Evolutionary conservation across 371 early-diverging fungal genomes (phyloP).

Genomic region (Mucor racemosus): DNA sequence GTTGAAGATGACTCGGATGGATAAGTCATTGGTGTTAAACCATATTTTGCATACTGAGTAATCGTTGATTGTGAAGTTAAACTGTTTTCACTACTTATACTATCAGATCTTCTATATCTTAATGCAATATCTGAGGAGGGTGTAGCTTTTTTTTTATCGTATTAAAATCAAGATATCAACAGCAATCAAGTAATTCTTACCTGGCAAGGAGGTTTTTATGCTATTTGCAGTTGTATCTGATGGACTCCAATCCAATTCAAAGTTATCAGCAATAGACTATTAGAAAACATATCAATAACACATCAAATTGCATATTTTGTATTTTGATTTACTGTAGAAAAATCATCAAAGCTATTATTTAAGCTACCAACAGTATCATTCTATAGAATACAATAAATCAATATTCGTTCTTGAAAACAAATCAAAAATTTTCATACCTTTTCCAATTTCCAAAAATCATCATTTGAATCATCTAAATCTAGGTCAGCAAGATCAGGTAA

Average conservation of each 20-base stretch:
- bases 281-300: not conserved
- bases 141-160: not conserved
- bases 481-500: slow-evolving; percentile 32
- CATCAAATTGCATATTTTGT: not conserved
- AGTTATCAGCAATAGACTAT: slow-evolving; percentile 10
- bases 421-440: slow-evolving; percentile 7
- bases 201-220: slow-evolving; percentile 10
- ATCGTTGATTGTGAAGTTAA: slow-evolving; percentile 50
- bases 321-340: slow-evolving; percentile 7
- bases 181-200: not conserved
- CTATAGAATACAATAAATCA: not conserved
- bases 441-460: slow-evolving; percentile 40
- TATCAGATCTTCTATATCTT: slow-evolving; percentile 35
- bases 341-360: slow-evolving; percentile 20
- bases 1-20: slow-evolving; percentile 47
- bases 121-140: slow-evolving; percentile 4
- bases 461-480: slow-evolving; percentile 37
- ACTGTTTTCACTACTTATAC: slow-evolving; percentile 53
- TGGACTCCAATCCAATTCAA: slow-evolving; percentile 31
- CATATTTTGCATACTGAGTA: slow-evolving; percentile 42
- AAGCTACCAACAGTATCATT: slow-evolving; percentile 7
- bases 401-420: not conserved
- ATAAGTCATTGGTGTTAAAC: slow-evolving; percentile 42
- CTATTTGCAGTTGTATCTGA: not conserved
- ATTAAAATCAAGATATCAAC: not conserved